Percentiles rank a stretch among this genome's conserved stretches.
phyloP scores from a whole-genome alignment of 306 rosid species.

The Citrullus amarus region DNA sequence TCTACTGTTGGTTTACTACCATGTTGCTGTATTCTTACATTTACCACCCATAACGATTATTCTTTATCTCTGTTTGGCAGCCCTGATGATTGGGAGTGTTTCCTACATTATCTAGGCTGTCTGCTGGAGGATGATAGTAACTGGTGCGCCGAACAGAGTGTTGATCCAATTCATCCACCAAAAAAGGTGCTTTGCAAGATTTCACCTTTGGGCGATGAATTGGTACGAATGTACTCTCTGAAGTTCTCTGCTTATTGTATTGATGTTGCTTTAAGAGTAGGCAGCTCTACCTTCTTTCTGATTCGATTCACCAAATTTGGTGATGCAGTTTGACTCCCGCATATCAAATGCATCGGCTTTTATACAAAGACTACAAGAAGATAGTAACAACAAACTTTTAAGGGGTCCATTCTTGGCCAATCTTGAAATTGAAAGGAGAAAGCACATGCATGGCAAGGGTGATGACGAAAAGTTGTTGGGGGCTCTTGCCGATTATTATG shows the following conservation, averaged over 20 bases:
- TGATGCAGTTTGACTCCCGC: conserved; percentile 75
- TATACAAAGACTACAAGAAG: conserved; percentile 51
- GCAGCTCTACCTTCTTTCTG: conserved; percentile 3
- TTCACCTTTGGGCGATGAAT: conserved; percentile 59
- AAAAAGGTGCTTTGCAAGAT: conserved; percentile 51
- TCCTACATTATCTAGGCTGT: conserved; percentile 87
- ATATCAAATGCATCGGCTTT: conserved; percentile 57
- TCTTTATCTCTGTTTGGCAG: conserved; percentile 39
- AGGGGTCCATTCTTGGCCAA: conserved; percentile 76
- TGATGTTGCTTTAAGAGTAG: conserved; percentile 6
- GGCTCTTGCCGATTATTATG: conserved; percentile 48
- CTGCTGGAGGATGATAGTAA: conserved; percentile 81
- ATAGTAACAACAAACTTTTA: conserved; percentile 22
- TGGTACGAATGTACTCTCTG: conserved; percentile 29
- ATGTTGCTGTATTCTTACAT: background rate
- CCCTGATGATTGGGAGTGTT: conserved; percentile 96
- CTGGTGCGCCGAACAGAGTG: conserved; percentile 41
- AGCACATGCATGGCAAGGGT: conserved; percentile 51
- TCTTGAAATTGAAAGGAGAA: conserved; percentile 87
- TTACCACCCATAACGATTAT: conserved; percentile 16
- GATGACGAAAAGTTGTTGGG: conserved; percentile 49
- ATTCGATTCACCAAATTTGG: conserved; percentile 16
- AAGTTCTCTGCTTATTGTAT: conserved; percentile 4
- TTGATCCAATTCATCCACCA: conserved; percentile 50
- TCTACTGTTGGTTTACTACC: background rate